A percentile compares a stretch with the other conserved stretches of the same genome.
Evolutionary conservation across 2,329 filamentous ascomycete genomes (phyloP).

Genomic region (Chaetomiaceae sp.): DNA sequence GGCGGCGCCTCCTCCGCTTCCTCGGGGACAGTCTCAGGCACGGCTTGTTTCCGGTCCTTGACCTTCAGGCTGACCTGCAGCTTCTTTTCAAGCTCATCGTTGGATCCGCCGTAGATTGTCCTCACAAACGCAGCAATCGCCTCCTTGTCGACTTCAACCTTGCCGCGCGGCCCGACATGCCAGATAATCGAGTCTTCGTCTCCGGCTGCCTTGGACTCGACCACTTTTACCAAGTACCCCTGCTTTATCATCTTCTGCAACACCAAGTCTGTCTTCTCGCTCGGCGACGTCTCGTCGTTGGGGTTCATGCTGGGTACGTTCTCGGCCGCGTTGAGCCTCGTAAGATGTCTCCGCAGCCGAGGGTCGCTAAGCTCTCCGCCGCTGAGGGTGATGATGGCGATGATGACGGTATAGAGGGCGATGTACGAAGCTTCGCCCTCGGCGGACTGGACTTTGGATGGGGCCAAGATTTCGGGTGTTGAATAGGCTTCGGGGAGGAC

Average conservation of each 20-base stretch:
- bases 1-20: conserved; percentile 7
- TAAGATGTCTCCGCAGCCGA: conserved; percentile 71
- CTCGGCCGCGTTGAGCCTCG: conserved; percentile 68
- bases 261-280: conserved; percentile 63
- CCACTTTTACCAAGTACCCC: conserved; percentile 72
- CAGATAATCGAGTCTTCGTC: conserved; percentile 77
- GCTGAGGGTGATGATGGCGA: conserved; percentile 70
- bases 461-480: conserved; percentile 60
- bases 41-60: conserved; percentile 25
- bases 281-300: conserved; percentile 19
- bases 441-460: conserved; percentile 59
- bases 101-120: conserved; percentile 51
- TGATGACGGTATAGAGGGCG: conserved; percentile 73
- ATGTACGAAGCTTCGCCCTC: conserved; percentile 73
- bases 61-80: conserved; percentile 59
- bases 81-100: conserved; percentile 53
- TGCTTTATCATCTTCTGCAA: conserved; percentile 73
- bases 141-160: conserved; percentile 74
- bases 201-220: conserved; percentile 55
- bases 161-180: conserved; percentile 78
- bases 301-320: conserved; percentile 62
- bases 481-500: conserved; percentile 66
- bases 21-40: conserved; percentile 13
- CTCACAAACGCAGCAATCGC: conserved; percentile 68
- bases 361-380: conserved; percentile 70